Conservation (phyloP, 2,329 filamentous ascomycete species). For the Fusarium humuli region DNA sequence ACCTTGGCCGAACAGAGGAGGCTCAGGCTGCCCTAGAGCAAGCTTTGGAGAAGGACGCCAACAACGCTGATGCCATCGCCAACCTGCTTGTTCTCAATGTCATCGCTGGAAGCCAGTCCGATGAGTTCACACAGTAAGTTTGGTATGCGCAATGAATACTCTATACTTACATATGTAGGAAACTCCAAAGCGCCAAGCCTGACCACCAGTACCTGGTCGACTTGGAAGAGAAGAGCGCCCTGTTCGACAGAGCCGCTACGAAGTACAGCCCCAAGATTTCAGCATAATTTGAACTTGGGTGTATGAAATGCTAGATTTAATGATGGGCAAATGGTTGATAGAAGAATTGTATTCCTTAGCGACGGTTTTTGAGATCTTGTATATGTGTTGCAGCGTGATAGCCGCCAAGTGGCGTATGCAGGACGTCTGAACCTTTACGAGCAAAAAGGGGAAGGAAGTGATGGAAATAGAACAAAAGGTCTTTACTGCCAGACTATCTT, state of each 20-base stretch:
- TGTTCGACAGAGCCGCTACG: conserved; percentile 86
- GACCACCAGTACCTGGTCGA: conserved; percentile 79
- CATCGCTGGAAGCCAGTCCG: conserved; percentile 77
- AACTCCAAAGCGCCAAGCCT: conserved; percentile 68
- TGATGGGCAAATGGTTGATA: conserved; percentile 48
- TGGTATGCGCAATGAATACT: not conserved
- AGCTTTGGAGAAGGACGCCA: conserved; percentile 78
- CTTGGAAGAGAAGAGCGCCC: conserved; percentile 83
- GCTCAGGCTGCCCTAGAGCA: conserved; percentile 87
- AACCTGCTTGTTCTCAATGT: conserved; percentile 85
- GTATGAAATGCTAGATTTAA: conserved; percentile 47
- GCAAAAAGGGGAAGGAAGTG: not conserved
- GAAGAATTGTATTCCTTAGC: conserved; percentile 38
- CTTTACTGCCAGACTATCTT: not conserved
- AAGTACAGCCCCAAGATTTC: conserved; percentile 90
- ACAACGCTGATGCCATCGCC: conserved; percentile 79
- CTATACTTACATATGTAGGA: conserved; percentile 55
- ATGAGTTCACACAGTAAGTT: conserved; percentile 71
- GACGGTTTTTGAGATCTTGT: conserved; percentile 39
- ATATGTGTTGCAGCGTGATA: conserved; percentile 11
- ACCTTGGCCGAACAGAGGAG: conserved; percentile 89
- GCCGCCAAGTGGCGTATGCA: not conserved
- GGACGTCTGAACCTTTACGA: not conserved
- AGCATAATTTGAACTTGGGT: conserved; percentile 50
- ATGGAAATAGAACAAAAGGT: conserved; percentile 21